Evolutionary conservation across 176 grass and related monocot species (phyloP).

Genomic region (Guadua angustifolia): DNA sequence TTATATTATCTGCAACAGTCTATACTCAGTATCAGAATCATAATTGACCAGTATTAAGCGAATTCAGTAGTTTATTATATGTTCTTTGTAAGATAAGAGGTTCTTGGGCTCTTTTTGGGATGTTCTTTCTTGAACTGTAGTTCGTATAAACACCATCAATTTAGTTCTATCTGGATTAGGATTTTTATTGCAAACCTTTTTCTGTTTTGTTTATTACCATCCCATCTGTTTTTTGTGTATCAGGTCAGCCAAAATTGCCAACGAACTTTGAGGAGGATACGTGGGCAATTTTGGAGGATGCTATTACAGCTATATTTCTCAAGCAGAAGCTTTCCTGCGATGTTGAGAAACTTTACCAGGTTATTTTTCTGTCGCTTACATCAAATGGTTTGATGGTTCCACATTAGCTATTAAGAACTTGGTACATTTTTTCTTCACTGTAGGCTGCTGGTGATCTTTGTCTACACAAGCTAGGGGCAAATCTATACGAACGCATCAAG

Average conservation of each 20-base stretch:
- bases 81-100: conserved; percentile 10
- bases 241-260: conserved; percentile 90
- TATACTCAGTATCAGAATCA: conserved; percentile 17
- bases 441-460: conserved; percentile 92
- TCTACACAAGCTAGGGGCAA: conserved; percentile 82
- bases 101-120: background rate
- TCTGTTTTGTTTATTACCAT: conserved; percentile 36
- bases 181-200: conserved; percentile 24
- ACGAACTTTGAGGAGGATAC: conserved; percentile 91
- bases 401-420: conserved; percentile 37
- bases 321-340: conserved; percentile 84
- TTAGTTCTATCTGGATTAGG: background rate
- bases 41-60: conserved; percentile 12
- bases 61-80: conserved; percentile 16
- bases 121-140: conserved; percentile 27
- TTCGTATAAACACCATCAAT: background rate
- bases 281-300: conserved; percentile 89
- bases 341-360: conserved; percentile 97
- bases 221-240: conserved; percentile 42
- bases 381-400: background rate
- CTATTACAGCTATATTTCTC: conserved; percentile 96
- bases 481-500: conserved; percentile 82
- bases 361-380: conserved; percentile 46
- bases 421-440: conserved; percentile 31
- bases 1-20: conserved; percentile 1